These are phyloP conservation scores for Ceratocystis diversiconidia DNA, from an alignment of 2,329 filamentous ascomycete species.

Conservation along the genomic window DNA sequence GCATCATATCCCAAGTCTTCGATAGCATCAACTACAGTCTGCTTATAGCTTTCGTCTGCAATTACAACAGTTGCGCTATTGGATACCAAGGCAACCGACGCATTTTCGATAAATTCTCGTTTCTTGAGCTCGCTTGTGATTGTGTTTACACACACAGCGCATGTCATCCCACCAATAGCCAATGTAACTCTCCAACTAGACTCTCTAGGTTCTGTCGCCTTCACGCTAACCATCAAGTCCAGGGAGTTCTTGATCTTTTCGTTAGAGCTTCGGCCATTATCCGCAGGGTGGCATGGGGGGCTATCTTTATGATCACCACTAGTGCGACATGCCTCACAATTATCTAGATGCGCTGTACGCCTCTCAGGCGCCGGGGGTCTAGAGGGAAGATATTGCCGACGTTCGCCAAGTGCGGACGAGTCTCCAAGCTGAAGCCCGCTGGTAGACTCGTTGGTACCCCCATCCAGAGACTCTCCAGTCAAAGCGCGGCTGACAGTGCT, in stretches of 20 bases:
- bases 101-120: slow-evolving; percentile 34
- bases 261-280: not conserved
- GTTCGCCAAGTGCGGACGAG: not conserved
- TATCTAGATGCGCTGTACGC: slow-evolving; percentile 25
- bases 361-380: slow-evolving; percentile 12
- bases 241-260: not conserved
- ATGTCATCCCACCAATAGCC: slow-evolving; percentile 62
- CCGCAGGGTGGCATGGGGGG: not conserved
- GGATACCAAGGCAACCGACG: slow-evolving; percentile 49
- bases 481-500: slow-evolving; percentile 23
- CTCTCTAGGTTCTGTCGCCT: slow-evolving; percentile 5
- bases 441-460: not conserved
- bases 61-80: slow-evolving; percentile 53
- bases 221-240: slow-evolving; percentile 13
- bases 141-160: slow-evolving; percentile 50
- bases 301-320: slow-evolving; percentile 8
- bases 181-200: slow-evolving; percentile 36
- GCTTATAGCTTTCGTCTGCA: slow-evolving; percentile 24
- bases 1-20: slow-evolving; percentile 54
- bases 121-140: slow-evolving; percentile 47
- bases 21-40: slow-evolving; percentile 33
- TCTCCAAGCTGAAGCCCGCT: not conserved
- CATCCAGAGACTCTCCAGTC: not conserved
- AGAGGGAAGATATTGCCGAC: slow-evolving; percentile 12
- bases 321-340: slow-evolving; percentile 27